Conservation (phyloP, 768 basidiomycete genomes). For the Dentipellis sp. region DNA sequence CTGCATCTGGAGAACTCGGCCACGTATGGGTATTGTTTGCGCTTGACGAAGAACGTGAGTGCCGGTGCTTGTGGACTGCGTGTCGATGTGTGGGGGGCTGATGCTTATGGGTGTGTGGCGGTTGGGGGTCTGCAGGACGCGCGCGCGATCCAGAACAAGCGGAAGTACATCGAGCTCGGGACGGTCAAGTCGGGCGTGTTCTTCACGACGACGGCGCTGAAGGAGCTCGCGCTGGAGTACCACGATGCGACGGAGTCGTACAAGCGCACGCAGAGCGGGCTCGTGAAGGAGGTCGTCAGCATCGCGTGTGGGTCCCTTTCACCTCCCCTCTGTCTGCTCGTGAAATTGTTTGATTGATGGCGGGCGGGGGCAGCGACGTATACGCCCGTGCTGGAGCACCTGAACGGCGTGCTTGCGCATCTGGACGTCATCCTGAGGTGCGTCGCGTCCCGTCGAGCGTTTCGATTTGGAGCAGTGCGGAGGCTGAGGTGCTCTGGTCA, state of each 20-base stretch:
- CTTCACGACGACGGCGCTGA: slow-evolving; percentile 77
- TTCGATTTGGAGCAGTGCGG: no score
- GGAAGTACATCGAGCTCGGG: slow-evolving; percentile 74
- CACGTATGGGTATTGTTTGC: slow-evolving; percentile 86
- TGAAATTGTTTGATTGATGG: not conserved
- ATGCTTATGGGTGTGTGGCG: not conserved
- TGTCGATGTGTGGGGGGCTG: not conserved
- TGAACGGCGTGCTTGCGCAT: slow-evolving; percentile 81
- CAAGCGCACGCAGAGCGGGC: slow-evolving; percentile 59
- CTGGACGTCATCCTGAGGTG: slow-evolving; percentile 89
- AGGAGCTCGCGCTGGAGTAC: slow-evolving; percentile 63
- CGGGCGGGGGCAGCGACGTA: slow-evolving; percentile 64
- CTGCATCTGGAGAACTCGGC: slow-evolving; percentile 89
- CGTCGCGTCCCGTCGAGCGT: not conserved
- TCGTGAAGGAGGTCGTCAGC: slow-evolving; percentile 88
- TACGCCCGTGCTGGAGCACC: slow-evolving; percentile 73
- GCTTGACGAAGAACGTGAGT: slow-evolving; percentile 83
- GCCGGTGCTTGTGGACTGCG: not conserved
- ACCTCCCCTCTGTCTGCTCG: not conserved
- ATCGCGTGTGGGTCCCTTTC: slow-evolving; percentile 68
- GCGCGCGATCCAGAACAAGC: slow-evolving; percentile 50
- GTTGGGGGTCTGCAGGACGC: slow-evolving; percentile 62
- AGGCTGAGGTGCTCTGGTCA: not conserved
- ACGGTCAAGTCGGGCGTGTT: slow-evolving; percentile 81
- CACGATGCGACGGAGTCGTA: slow-evolving; percentile 62